phyloP scores from a whole-genome alignment of 805 yeast species.

The Nakazawaea populi region DNA sequence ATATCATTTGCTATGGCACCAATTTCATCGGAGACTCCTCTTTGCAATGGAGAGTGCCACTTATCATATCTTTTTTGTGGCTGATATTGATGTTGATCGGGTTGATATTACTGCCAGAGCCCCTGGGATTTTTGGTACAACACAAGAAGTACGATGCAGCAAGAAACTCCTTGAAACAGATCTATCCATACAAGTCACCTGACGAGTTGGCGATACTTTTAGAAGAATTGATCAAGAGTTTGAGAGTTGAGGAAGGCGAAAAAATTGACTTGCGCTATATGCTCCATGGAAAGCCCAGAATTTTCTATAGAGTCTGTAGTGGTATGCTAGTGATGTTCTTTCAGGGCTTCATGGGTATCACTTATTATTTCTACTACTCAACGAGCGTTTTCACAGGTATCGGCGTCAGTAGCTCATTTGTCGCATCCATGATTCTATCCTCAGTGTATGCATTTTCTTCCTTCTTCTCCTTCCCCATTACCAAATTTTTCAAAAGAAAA shows the following conservation, averaged over 20 bases:
- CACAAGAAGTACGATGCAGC: constrained; percentile 34
- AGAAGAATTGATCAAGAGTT: background rate
- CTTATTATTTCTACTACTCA: constrained; percentile 36
- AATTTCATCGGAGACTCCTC: constrained; percentile 3
- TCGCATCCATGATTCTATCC: constrained; percentile 3
- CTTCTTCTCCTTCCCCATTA: constrained; percentile 14
- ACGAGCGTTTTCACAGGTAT: constrained; percentile 32
- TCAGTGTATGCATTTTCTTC: constrained; percentile 4
- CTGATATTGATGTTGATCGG: constrained; percentile 21
- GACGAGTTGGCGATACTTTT: background rate
- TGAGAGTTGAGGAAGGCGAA: background rate
- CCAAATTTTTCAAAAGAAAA: constrained; percentile 33
- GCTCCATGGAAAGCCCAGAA: constrained; percentile 3
- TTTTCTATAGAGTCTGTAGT: background rate
- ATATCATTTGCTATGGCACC: constrained; percentile 32
- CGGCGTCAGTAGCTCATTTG: constrained; percentile 22
- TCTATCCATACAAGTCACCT: background rate
- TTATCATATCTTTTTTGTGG: constrained; percentile 8
- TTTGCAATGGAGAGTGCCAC: constrained; percentile 23
- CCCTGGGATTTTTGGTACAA: constrained; percentile 36
- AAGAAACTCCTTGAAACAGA: constrained; percentile 22
- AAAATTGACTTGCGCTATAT: background rate
- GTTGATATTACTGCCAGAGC: constrained; percentile 32
- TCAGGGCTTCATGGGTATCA: constrained; percentile 39
- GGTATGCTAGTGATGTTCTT: constrained; percentile 18